Base-by-base conservation (phyloP, 352 stramenopile species). In the Lagenidium sp. region DNA sequence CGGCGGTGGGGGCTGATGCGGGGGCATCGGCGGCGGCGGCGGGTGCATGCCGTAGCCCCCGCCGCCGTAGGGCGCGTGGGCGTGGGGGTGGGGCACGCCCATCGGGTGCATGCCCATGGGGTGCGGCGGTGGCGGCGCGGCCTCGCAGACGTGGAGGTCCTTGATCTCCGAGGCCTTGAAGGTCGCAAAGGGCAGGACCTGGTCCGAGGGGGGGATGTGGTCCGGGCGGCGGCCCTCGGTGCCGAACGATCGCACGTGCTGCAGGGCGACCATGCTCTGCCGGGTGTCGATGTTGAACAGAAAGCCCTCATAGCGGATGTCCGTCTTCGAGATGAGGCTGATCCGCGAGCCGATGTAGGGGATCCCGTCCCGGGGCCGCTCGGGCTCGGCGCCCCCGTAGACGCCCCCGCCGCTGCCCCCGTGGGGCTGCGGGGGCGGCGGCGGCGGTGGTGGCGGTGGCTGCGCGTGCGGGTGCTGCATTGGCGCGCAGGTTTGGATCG, bases 81-180 rank as follows among this genome's bases (percentile, higher is more conserved):
- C 26, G 29, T 47, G 48, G 22, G 50, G 32, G 11, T 45, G 30
- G 0, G 46, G 55, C 39, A 49, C 51, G 11, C 54, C n/a, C n/a
- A n/a, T n/a, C 28, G 28, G 36, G 11, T 38, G 45, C 19, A 41
- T 50, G 20, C 42, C 57, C n/a, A 34, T 44, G 21, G 48, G 44
- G 13, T 55, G 44, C 4, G 25, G 46, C 13, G 50, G 53, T 12
- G 58, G 42, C 2, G 76, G 68, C 6, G 76, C 76, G 8, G 79
- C 79, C 42, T 91, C 79, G 32, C 76, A 89, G 25, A 91, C 79
- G 39, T 91, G 79, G 36, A 91, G 57, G 41, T 91, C 79, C 53
- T 91, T 89, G 57, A 91, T 91, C 59, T 91, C 79, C 0, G 73
- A 66, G 0, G 76, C 79, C 57, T 89, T 91, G 50, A 91, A 91